phyloP scores from a whole-genome alignment of 352 stramenopile genomes.

The Globisporangium cylindrosporum region DNA sequence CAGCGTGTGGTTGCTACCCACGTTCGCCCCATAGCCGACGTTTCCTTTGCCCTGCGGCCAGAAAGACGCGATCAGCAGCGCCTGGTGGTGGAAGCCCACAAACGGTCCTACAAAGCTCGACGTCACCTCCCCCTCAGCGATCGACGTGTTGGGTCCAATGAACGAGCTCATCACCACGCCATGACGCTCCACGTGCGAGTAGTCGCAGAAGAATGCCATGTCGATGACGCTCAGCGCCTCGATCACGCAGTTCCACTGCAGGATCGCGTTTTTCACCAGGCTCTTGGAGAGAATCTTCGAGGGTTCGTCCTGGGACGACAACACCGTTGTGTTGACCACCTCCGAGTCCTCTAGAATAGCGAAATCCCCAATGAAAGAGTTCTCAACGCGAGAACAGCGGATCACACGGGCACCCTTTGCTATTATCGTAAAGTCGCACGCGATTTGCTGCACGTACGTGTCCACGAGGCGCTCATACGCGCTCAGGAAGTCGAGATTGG shows the following conservation, averaged over 20 bases:
- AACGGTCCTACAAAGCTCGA: conserved; percentile 92
- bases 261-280: conserved; percentile 55
- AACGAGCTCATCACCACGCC: conserved; percentile 85
- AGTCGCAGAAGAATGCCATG: conserved; percentile 72
- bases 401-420: conserved; percentile 44
- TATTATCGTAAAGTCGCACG: conserved; percentile 53
- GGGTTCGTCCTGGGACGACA: conserved; percentile 55
- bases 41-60: conserved; percentile 94
- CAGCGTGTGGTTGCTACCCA: conserved; percentile 97
- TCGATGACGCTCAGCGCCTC: conserved; percentile 67
- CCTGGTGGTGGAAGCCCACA: conserved; percentile 94
- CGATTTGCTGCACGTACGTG: conserved; percentile 42
- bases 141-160: conserved; percentile 79
- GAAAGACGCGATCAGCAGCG: conserved; percentile 89
- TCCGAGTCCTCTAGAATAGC: conserved; percentile 63
- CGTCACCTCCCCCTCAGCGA: conserved; percentile 90
- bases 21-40: conserved; percentile 93
- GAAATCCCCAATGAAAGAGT: conserved; percentile 59
- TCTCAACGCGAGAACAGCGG: conserved; percentile 58
- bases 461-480: conserved; percentile 53
- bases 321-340: conserved; percentile 54
- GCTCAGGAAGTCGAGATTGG: conserved; percentile 35
- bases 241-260: conserved; percentile 73
- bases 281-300: conserved; percentile 53
- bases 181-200: conserved; percentile 73